These are phyloP conservation scores for Maudiozyma bulderi DNA, from an alignment of 805 yeast genomes.

Conservation along the genomic window DNA sequence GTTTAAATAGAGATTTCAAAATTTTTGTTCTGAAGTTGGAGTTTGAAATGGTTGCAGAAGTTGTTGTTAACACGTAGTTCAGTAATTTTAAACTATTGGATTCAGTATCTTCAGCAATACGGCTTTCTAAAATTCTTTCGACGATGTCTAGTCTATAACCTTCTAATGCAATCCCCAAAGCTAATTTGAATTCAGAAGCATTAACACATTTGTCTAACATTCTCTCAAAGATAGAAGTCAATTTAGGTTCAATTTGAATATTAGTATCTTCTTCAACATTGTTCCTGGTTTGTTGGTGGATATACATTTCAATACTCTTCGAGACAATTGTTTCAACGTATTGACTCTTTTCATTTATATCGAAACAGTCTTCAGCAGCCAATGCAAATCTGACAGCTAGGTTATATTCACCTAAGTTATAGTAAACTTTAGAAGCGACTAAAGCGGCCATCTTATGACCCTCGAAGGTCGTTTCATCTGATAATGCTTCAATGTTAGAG, in stretches of 20 bases:
- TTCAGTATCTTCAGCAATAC: conserved; percentile 35
- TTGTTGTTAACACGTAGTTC: conserved; percentile 65
- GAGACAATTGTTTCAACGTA: conserved; percentile 90
- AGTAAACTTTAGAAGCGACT: conserved; percentile 81
- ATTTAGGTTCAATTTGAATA: conserved; percentile 45
- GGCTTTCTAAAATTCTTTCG: conserved; percentile 41
- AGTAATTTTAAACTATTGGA: conserved; percentile 47
- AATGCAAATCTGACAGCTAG: conserved; percentile 83
- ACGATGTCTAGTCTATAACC: conserved; percentile 79
- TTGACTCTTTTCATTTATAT: conserved; percentile 64
- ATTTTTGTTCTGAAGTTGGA: conserved; percentile 58
- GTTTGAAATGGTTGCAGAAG: conserved; percentile 56
- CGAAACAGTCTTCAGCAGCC: conserved; percentile 71
- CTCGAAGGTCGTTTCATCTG: conserved; percentile 72
- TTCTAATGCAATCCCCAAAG: conserved; percentile 85
- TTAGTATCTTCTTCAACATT: conserved; percentile 19
- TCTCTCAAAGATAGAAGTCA: conserved; percentile 64
- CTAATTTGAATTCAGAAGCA: conserved; percentile 64
- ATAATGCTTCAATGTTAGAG: conserved; percentile 80
- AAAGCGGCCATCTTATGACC: conserved; percentile 81
- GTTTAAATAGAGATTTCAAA: conserved; percentile 50
- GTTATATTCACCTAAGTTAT: conserved; percentile 89
- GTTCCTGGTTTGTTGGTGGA: conserved; percentile 46
- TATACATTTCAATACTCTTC: conserved; percentile 81
- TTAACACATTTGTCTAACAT: conserved; percentile 77